phyloP scores from a whole-genome alignment of 2,329 filamentous ascomycete species.

The Sphaerulina musiva region DNA sequence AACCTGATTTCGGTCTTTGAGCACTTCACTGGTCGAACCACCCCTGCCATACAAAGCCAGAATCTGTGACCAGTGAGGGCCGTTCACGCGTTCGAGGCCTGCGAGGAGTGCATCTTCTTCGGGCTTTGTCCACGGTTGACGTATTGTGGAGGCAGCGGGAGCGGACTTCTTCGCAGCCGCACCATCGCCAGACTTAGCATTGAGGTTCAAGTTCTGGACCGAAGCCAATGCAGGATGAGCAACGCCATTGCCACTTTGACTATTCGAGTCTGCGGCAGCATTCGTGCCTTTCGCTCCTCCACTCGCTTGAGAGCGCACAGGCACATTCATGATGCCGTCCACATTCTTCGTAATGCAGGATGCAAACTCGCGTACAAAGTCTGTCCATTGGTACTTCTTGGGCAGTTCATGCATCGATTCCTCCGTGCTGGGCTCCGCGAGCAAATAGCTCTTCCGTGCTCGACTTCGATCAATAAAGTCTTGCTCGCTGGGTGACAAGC shows the following conservation, averaged over 20 bases:
- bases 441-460: constrained; percentile 51
- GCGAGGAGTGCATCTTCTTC: constrained; percentile 88
- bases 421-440: constrained; percentile 40
- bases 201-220: constrained; percentile 3
- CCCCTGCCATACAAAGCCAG: constrained; percentile 73
- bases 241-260: constrained; percentile 1
- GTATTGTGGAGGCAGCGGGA: constrained; percentile 22
- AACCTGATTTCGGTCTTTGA: constrained; percentile 84
- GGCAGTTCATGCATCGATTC: constrained; percentile 47
- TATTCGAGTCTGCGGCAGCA: constrained; percentile 4
- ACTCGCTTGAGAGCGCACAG: constrained; percentile 22
- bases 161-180: constrained; percentile 15
- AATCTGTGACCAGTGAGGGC: constrained; percentile 90
- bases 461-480: constrained; percentile 53
- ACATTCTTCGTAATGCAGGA: constrained; percentile 54
- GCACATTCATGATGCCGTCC: constrained; percentile 38
- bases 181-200: constrained; percentile 4
- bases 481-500: constrained; percentile 51
- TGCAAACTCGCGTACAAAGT: constrained; percentile 55
- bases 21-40: constrained; percentile 71
- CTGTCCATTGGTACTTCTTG: constrained; percentile 57
- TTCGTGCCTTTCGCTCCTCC: constrained; percentile 8
- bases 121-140: constrained; percentile 79
- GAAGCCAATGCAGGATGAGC: constrained; percentile 1
- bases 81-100: constrained; percentile 79